Percentiles rank a stretch among this genome's conserved stretches.
phyloP scores from a whole-genome alignment of 2,329 filamentous ascomycete genomes.

The Phaeosphaeriaceae sp. region DNA sequence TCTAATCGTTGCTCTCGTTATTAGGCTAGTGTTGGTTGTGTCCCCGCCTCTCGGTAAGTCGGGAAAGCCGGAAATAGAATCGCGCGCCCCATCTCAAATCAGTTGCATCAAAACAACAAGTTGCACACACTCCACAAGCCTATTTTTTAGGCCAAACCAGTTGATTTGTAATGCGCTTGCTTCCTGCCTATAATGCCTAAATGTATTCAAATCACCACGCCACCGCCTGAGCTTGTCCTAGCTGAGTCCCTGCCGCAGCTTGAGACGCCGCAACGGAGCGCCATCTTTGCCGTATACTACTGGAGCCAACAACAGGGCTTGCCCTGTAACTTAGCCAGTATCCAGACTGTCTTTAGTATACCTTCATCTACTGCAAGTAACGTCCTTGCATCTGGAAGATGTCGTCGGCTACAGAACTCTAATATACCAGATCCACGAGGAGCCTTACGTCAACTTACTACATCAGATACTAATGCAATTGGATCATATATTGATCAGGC shows the following conservation, averaged over 20 bases:
- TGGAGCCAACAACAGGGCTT: background rate
- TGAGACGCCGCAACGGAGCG: background rate
- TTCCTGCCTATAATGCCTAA: background rate
- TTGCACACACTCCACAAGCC: too few relatives aligned
- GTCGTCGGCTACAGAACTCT: conserved; percentile 1
- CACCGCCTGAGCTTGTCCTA: background rate
- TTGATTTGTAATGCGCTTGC: background rate
- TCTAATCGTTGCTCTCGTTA: too few relatives aligned
- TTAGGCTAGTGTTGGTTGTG: too few relatives aligned
- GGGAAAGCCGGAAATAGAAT: background rate
- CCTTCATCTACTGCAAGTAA: background rate
- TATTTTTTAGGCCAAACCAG: too few relatives aligned
- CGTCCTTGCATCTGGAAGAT: background rate
- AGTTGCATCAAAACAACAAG: too few relatives aligned
- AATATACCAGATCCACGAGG: background rate
- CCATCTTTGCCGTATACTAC: conserved; percentile 1
- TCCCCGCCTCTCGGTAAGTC: background rate
- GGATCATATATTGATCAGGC: background rate
- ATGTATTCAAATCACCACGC: background rate
- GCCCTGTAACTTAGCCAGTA: background rate
- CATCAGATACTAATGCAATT: background rate
- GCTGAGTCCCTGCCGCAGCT: background rate
- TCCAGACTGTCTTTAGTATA: background rate
- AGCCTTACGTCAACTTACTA: background rate
- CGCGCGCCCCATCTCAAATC: background rate